phyloP scores from a whole-genome alignment of 2,329 filamentous ascomycete genomes.

The Penicillium sp. region DNA sequence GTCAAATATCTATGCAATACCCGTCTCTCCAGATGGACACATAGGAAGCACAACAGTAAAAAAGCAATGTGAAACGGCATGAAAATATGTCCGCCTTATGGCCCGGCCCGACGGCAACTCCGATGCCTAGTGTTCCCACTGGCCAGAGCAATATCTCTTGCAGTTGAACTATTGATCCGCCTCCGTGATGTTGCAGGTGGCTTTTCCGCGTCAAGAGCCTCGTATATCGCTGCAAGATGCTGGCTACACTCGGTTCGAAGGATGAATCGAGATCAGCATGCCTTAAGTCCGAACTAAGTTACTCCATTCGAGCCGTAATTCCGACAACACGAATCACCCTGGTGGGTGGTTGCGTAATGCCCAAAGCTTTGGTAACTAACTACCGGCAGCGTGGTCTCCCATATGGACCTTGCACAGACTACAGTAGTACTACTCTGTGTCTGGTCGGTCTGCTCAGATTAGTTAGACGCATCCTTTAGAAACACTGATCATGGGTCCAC shows the following conservation, averaged over 20 bases:
- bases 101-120: slow-evolving; percentile 20
- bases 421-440: not conserved
- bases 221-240: not conserved
- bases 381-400: slow-evolving; percentile 19
- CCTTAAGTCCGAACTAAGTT: not conserved
- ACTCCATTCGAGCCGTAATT: not conserved
- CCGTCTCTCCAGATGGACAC: not conserved
- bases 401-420: slow-evolving; percentile 17
- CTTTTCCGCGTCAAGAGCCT: not conserved
- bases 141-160: slow-evolving; percentile 13
- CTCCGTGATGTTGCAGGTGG: not conserved
- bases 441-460: not conserved
- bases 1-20: slow-evolving; percentile 6
- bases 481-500: slow-evolving; percentile 1
- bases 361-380: slow-evolving; percentile 10
- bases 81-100: slow-evolving; percentile 16
- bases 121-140: slow-evolving; percentile 2
- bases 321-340: slow-evolving; percentile 8
- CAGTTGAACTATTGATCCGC: slow-evolving; percentile 1
- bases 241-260: not conserved
- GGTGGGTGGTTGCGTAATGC: slow-evolving; percentile 12
- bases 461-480: not conserved
- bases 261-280: not conserved
- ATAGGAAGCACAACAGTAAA: not conserved
- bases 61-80: slow-evolving; percentile 19